phyloP scores from a whole-genome alignment of 2,329 filamentous ascomycete genomes.

The Penicillium janthinellum region DNA sequence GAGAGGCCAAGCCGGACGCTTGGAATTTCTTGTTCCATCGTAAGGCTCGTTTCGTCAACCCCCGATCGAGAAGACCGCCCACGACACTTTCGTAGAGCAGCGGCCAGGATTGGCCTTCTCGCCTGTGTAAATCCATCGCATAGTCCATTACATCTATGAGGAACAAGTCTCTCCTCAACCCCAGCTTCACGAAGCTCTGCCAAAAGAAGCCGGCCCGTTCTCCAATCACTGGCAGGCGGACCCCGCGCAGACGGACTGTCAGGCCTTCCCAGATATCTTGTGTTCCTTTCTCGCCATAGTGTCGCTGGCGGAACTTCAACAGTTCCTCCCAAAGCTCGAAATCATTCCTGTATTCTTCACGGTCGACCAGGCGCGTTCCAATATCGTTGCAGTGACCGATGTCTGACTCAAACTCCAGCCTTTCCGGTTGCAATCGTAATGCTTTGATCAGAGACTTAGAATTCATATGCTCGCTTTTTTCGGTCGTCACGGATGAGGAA shows the following conservation, averaged over 20 bases:
- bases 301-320: constrained; percentile 46
- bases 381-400: constrained; percentile 39
- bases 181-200: constrained; percentile 42
- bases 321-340: constrained; percentile 50
- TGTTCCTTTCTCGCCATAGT: constrained; percentile 46
- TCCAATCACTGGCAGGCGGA: constrained; percentile 41
- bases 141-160: constrained; percentile 39
- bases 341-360: constrained; percentile 33
- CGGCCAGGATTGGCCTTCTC: constrained; percentile 42
- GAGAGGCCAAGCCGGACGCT: constrained; percentile 31
- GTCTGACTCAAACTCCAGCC: constrained; percentile 46
- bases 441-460: constrained; percentile 13
- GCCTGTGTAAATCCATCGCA: constrained; percentile 43
- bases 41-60: constrained; percentile 34
- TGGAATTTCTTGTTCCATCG: constrained; percentile 44
- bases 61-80: constrained; percentile 36
- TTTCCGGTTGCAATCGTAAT: constrained; percentile 35
- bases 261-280: constrained; percentile 46
- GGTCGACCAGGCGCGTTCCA: constrained; percentile 44
- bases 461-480: neutral
- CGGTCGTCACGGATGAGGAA: neutral
- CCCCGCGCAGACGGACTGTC: constrained; percentile 30
- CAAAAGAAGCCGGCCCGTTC: constrained; percentile 45
- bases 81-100: constrained; percentile 43
- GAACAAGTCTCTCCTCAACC: constrained; percentile 36